These are phyloP conservation scores for Pseudoturritis turrita DNA, from an alignment of 345 rosid genomes.

Conservation along the genomic window DNA sequence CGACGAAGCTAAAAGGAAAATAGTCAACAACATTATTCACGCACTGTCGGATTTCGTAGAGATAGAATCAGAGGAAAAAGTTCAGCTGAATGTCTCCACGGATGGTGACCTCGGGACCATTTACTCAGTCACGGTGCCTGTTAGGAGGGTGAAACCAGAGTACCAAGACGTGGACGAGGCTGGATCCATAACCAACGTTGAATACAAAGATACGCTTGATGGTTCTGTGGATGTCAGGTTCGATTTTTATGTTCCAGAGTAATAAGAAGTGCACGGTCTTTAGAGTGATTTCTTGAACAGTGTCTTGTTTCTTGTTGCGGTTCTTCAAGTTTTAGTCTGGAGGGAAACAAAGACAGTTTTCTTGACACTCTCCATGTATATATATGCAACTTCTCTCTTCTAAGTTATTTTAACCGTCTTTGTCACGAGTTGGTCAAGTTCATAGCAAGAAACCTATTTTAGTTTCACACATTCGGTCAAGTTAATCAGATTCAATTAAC, in stretches of 20 bases:
- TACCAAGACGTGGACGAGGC: conserved; percentile 61
- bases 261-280: not conserved
- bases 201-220: conserved; percentile 68
- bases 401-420: not conserved
- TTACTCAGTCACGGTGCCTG: conserved; percentile 92
- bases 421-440: not conserved
- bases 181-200: conserved; percentile 66
- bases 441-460: not conserved
- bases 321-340: conserved; percentile 17
- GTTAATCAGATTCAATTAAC: not conserved
- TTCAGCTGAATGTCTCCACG: conserved; percentile 78
- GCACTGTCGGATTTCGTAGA: conserved; percentile 87
- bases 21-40: conserved; percentile 70
- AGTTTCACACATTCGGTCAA: not conserved
- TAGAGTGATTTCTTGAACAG: conserved; percentile 12
- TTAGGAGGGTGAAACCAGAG: conserved; percentile 82
- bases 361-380: conserved; percentile 40
- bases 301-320: conserved; percentile 11
- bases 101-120: conserved; percentile 87
- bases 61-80: conserved; percentile 94
- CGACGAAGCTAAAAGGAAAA: conserved; percentile 85
- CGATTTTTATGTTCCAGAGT: conserved; percentile 85
- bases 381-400: conserved; percentile 18
- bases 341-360: conserved; percentile 25
- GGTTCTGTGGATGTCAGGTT: conserved; percentile 89